These are phyloP conservation scores for Lobosporangium transversale DNA, from an alignment of 192 early-diverging fungal genomes.

Conservation along the genomic window DNA sequence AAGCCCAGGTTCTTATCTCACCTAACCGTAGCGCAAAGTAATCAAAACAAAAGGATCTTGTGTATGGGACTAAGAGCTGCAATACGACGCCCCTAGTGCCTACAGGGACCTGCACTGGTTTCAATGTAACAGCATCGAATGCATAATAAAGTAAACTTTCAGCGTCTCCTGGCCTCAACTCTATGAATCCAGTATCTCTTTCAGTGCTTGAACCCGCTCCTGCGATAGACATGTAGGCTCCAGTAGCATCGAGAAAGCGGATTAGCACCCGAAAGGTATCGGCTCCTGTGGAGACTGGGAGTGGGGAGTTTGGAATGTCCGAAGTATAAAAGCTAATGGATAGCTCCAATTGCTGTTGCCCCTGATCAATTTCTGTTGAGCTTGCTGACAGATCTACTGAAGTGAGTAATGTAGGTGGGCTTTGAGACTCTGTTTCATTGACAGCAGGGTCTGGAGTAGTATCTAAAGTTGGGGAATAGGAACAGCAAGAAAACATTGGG, in stretches of 20 bases:
- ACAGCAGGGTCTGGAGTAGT: not conserved
- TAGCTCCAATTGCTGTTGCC: slow-evolving; percentile 35
- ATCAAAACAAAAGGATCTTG: slow-evolving; percentile 41
- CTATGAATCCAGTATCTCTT: not conserved
- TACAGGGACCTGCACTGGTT: slow-evolving; percentile 11
- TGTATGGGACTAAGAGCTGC: slow-evolving; percentile 32
- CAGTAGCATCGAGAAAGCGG: slow-evolving; percentile 30
- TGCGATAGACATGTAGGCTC: slow-evolving; percentile 17
- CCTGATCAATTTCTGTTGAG: slow-evolving; percentile 26
- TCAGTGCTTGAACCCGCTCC: not conserved
- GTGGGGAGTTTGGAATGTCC: not conserved
- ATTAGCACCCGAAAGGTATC: slow-evolving; percentile 27
- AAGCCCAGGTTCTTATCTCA: too few relatives aligned
- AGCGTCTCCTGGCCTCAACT: slow-evolving; percentile 12
- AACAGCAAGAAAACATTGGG: slow-evolving; percentile 41
- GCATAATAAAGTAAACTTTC: slow-evolving; percentile 40
- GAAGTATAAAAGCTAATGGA: slow-evolving; percentile 37
- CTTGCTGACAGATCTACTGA: slow-evolving; percentile 22
- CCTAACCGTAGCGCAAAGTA: slow-evolving; percentile 42
- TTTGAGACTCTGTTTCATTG: not conserved
- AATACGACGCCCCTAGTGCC: slow-evolving; percentile 31
- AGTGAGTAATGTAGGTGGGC: slow-evolving; percentile 30
- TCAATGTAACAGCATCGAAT: slow-evolving; percentile 29
- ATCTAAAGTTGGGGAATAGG: slow-evolving; percentile 5
- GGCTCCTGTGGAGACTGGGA: not conserved